Evolutionary conservation across 352 stramenopile species (phyloP).

Genomic region (Elongisporangium prolatum): DNA sequence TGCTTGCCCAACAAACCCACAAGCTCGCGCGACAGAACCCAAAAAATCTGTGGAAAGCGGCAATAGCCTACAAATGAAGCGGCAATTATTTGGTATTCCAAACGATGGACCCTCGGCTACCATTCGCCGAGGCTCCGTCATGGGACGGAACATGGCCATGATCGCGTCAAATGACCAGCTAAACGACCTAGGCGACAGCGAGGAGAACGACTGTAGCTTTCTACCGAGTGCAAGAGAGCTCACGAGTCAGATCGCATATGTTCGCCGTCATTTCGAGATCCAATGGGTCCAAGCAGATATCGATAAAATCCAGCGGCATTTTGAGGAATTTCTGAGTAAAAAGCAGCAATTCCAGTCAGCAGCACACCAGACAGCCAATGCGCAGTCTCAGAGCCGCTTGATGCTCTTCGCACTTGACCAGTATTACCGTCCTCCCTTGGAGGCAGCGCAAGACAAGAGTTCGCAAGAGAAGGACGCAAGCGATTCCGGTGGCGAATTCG

Average conservation of each 20-base stretch:
- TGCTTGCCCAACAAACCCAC: background rate
- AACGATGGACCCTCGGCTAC: background rate
- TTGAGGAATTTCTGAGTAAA: conserved; percentile 34
- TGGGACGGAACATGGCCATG: background rate
- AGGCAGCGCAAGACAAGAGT: background rate
- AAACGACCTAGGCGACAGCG: background rate
- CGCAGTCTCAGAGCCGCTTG: conserved; percentile 12
- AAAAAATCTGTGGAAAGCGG: conserved; percentile 12
- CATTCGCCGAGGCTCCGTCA: background rate
- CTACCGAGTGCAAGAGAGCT: background rate
- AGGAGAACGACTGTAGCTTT: background rate
- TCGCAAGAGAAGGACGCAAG: background rate
- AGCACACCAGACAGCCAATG: conserved; percentile 1
- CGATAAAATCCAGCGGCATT: conserved; percentile 31
- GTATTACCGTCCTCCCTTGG: background rate
- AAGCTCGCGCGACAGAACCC: background rate
- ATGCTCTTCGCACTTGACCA: conserved; percentile 3
- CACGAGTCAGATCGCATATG: conserved; percentile 16
- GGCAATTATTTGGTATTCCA: conserved; percentile 13
- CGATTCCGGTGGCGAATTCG: conserved; percentile 5
- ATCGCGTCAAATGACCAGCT: background rate
- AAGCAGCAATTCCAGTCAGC: conserved; percentile 14
- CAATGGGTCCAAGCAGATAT: conserved; percentile 41
- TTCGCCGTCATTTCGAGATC: conserved; percentile 35
- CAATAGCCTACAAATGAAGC: conserved; percentile 18